Base-by-base conservation (phyloP, 2,329 filamentous ascomycete genomes). In the Fusarium sacchari region DNA sequence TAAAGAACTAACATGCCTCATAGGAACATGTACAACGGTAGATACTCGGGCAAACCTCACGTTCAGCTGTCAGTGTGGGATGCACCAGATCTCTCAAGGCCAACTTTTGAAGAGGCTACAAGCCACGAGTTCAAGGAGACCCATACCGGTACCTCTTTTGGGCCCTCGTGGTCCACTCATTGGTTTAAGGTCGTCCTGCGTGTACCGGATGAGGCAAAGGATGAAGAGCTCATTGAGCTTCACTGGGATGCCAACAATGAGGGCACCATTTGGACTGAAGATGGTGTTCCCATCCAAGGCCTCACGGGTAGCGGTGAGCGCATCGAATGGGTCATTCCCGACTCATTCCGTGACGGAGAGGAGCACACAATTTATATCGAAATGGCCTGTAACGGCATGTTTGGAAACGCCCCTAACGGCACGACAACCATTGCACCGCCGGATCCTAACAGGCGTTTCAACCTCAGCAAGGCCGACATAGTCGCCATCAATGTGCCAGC, bases 361-460 rank as follows among this genome's bases (percentile, higher is more conserved):
- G 90, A 95, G 78, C 95, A 98, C 81, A 90, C 88, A 24, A 93
- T 99, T 78, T 99, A 98, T 82, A 92, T 99, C 73, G 96, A 99
- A 84, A 97, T 98, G 94, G 96, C 96, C 26, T 98, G 96, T 84
- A 99, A 99, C 82, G 92, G 92, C 82, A 98, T 98, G 95, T 98
- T 98, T 84, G 96, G 96, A 76, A 97, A 97, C 81, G 93, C 95
- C 0, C 88, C 92, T 1, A 92, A 92, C 26, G 94, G 94, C 32
- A 94, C 97, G 81, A 76, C 74, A 49, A 90, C 88, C 37, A 98
- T 98, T 76, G 94, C 97, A 80, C 95, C 96, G 20, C 96, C 96
- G 0, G 87, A 93, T 67, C 93, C 94, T n/a, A 90, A 98, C 85
- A 93, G 88, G 77, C 93, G 93, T 80, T 99, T 93, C 81, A 88